phyloP scores from a whole-genome alignment of 106 monocot species.

The Platanthera guangdongensis region DNA sequence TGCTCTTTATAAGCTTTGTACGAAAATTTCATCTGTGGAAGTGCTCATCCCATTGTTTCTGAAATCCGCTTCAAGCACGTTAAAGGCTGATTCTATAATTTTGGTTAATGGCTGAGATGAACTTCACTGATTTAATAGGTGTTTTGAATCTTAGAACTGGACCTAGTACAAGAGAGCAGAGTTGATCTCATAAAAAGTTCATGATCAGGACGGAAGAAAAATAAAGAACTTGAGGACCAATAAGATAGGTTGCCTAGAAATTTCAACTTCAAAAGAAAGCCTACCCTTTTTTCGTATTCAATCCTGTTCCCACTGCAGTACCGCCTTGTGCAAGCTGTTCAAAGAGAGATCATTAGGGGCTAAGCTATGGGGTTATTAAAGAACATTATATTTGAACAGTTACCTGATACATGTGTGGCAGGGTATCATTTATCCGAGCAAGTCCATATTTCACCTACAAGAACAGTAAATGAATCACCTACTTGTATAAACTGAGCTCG shows the following conservation, averaged over 20 bases:
- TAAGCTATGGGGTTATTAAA: background rate
- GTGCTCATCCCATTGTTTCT: too few relatives aligned
- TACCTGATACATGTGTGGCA: constrained; percentile 98
- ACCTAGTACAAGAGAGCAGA: background rate
- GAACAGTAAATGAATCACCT: constrained; percentile 1
- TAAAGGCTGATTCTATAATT: too few relatives aligned
- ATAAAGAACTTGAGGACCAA: background rate
- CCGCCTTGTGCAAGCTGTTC: constrained; percentile 99
- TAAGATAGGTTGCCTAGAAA: background rate
- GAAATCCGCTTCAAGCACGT: too few relatives aligned
- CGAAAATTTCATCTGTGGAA: too few relatives aligned
- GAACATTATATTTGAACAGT: background rate
- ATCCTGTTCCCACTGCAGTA: constrained; percentile 95
- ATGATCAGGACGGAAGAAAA: background rate
- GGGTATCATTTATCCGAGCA: constrained; percentile 50
- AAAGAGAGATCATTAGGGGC: constrained; percentile 6
- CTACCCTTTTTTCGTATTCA: constrained; percentile 96
- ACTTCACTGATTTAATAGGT: too few relatives aligned
- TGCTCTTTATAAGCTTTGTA: too few relatives aligned
- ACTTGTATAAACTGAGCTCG: background rate
- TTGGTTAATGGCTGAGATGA: too few relatives aligned
- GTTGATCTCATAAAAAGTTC: constrained; percentile 1
- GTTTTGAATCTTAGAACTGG: too few relatives aligned
- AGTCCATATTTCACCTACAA: constrained; percentile 85
- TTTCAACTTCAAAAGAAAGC: background rate